A percentile compares a stretch with the other conserved stretches of the same genome.
phyloP scores from a whole-genome alignment of 148 eudicot genomes.

The Agrostemma githago region DNA sequence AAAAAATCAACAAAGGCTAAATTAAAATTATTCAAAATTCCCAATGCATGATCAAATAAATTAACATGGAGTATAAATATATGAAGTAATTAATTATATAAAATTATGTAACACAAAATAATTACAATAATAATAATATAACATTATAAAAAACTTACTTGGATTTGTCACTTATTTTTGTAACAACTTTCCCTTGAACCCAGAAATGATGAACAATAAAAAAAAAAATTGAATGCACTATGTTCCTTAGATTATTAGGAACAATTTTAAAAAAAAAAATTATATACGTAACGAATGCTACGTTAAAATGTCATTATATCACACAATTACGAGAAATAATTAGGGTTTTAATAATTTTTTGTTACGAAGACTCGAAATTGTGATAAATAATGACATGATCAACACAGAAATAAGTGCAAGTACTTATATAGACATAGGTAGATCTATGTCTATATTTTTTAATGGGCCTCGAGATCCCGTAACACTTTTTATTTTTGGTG shows the following conservation, averaged over 20 bases:
- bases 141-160: constrained; percentile 5
- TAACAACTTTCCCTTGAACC: neutral
- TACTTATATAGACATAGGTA: neutral
- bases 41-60: neutral
- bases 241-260: neutral
- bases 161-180: neutral
- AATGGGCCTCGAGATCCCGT: no score
- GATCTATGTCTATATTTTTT: no score
- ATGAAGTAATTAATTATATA: no score
- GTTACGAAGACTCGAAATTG: neutral
- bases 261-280: neutral
- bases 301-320: neutral
- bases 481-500: no score
- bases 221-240: neutral
- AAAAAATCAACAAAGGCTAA: neutral
- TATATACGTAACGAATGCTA: constrained; percentile 1
- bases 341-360: neutral
- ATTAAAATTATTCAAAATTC: neutral
- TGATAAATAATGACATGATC: neutral
- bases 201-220: constrained; percentile 6
- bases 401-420: neutral
- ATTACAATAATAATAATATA: neutral
- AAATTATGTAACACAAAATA: neutral
- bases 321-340: neutral
- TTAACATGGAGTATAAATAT: no score